Base-by-base conservation (phyloP, 768 basidiomycete genomes). In the Hysterangium stoloniferum region DNA sequence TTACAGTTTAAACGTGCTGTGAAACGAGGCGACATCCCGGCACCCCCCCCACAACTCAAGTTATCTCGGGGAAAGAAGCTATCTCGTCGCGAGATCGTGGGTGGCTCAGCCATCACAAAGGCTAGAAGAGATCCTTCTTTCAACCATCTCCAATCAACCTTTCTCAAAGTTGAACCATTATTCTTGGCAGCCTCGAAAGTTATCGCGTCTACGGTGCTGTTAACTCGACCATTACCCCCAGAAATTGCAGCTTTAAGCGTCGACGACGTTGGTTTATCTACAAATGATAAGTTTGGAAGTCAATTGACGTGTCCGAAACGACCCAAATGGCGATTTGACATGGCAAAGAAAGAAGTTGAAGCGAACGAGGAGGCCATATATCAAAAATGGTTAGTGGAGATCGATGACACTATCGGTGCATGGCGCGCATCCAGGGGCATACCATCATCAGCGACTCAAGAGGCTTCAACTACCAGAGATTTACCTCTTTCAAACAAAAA, bases 321-420 rank as follows among this genome's bases (percentile, higher is more conserved):
- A 52, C 93, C 94, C 3, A 91, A 84, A 63, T 96, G 93, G 88
- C 71, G 77, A 17, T 89, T 80, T 62, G 83, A 86, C 20, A 86
- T 86, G 82, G 75, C 81, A 34, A 97, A 95, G 71, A 79, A 76
- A 20, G 87, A 93, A 66, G 83, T 97, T 13, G 92, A 97, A 60
- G 73, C 71, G 47, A 96, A 95, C 61, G 94, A 97, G 66, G 87
- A 91, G 60, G 89, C 82, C 0, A 40, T 81, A 33, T 94, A 91
- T 67, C 75, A 68, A 49, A 84, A 82, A 61, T 96, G 93, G 91
- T 68, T 90, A 17, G 63, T 68, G 4, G 68, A 78, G 57, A 85
- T 81, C 3, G 84, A 91, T 58, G 64, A 67, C 5, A 60, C 70
- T 20, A 69, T 89, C 34, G 64, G 69, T 15, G 64, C 68, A 13